A percentile compares a stretch with the other conserved stretches of the same genome.
phyloP scores from a whole-genome alignment of 169 alveolate genomes.

The Plasmodium chabaudi region DNA sequence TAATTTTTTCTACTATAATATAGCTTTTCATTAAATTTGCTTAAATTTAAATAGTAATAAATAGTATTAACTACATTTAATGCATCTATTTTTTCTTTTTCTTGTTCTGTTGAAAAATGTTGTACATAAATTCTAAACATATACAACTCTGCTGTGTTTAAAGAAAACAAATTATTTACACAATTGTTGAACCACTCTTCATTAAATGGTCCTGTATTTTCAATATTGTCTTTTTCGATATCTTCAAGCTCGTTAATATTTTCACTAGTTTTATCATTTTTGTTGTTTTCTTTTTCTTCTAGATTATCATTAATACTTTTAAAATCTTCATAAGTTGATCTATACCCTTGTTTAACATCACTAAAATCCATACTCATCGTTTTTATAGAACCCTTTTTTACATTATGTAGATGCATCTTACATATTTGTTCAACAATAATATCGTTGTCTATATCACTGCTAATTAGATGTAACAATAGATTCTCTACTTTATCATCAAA shows the following conservation, averaged over 20 bases:
- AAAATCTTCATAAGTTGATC: neutral
- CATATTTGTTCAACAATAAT: conserved; percentile 62
- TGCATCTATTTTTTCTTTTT: conserved; percentile 72
- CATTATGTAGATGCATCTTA: conserved; percentile 35
- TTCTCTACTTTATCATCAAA: conserved; percentile 63
- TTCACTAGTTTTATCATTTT: neutral
- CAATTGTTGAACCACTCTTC: conserved; percentile 56
- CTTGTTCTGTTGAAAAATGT: conserved; percentile 65
- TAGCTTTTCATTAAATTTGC: conserved; percentile 42
- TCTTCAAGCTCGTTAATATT: neutral
- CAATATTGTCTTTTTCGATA: neutral
- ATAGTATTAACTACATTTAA: conserved; percentile 47
- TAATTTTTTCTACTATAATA: conserved; percentile 63
- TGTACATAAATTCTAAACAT: conserved; percentile 57
- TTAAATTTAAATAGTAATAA: conserved; percentile 43
- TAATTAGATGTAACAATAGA: conserved; percentile 23
- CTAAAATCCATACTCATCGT: conserved; percentile 12
- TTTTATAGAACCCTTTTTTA: conserved; percentile 19
- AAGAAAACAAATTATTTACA: conserved; percentile 36
- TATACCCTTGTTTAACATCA: neutral
- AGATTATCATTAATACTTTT: neutral
- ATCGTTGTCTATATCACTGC: conserved; percentile 66
- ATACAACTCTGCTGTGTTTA: conserved; percentile 58
- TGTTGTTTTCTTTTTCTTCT: neutral
- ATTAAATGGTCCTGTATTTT: conserved; percentile 8